Conservation (phyloP, 2,329 filamentous ascomycete genomes). For the Cladophialophora bantiana region DNA sequence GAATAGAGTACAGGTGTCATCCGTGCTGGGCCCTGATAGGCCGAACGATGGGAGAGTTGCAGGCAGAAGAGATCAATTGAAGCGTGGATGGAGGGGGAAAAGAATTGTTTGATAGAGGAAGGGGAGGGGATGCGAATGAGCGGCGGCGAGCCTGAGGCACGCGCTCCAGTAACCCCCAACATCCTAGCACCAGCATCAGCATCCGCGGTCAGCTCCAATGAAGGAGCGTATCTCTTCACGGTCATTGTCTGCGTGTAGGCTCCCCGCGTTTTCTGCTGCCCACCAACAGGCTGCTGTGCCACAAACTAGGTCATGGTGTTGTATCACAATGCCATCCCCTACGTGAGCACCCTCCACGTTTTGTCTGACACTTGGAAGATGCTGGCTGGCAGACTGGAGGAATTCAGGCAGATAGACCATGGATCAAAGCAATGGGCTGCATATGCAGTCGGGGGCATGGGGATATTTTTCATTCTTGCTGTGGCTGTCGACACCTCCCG, state of each 20-base stretch:
- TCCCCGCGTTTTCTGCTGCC: slow-evolving; percentile 27
- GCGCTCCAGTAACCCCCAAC: neutral
- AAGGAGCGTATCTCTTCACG: slow-evolving; percentile 2
- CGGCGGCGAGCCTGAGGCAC: slow-evolving; percentile 18
- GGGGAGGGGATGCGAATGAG: slow-evolving; percentile 7
- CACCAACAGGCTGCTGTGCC: slow-evolving; percentile 19
- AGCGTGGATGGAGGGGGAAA: slow-evolving; percentile 15
- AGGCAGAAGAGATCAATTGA: slow-evolving; percentile 4
- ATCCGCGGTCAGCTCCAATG: neutral
- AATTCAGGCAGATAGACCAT: slow-evolving; percentile 17
- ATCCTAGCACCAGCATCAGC: neutral
- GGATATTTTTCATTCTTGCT: neutral
- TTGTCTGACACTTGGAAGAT: slow-evolving; percentile 28
- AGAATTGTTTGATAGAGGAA: slow-evolving; percentile 1
- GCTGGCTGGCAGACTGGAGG: slow-evolving; percentile 17
- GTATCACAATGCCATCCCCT: slow-evolving; percentile 30
- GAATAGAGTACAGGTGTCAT: neutral
- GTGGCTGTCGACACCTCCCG: neutral
- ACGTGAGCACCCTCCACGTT: slow-evolving; percentile 27
- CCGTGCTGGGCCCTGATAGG: slow-evolving; percentile 5
- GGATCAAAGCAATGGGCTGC: neutral
- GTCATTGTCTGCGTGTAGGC: slow-evolving; percentile 21
- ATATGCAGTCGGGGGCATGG: slow-evolving; percentile 7
- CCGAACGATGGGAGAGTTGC: neutral
- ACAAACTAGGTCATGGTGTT: slow-evolving; percentile 16